These are phyloP conservation scores for Lolium multiflorum DNA, from an alignment of 176 grass and related monocot genomes.

Conservation along the genomic window DNA sequence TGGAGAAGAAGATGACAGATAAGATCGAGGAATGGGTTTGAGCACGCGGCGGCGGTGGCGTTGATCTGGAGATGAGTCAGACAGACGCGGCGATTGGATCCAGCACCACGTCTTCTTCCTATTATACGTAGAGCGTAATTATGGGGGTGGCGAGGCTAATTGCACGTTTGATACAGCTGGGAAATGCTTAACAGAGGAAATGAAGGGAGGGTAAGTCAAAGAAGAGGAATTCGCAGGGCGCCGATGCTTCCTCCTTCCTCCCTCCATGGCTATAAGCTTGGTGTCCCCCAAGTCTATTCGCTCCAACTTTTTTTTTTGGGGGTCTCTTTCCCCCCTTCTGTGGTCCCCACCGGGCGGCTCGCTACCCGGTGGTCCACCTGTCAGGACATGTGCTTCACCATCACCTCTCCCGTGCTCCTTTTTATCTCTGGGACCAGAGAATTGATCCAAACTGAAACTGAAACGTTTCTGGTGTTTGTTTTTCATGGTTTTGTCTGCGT, in stretches of 20 bases:
- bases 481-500: neutral
- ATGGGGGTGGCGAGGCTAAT: neutral
- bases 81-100: neutral
- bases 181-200: neutral
- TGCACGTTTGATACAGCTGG: neutral
- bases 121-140: neutral
- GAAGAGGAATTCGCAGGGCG: no score
- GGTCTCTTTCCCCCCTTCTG: neutral
- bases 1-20: neutral
- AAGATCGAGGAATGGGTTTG: neutral
- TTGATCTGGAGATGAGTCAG: neutral
- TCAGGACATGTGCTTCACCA: neutral
- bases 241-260: neutral
- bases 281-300: neutral
- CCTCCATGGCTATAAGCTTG: neutral
- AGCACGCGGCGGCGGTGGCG: no score
- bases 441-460: constrained; percentile 13
- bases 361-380: neutral
- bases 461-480: neutral
- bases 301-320: no score
- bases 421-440: neutral
- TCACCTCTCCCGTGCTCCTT: neutral
- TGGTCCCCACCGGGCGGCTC: neutral
- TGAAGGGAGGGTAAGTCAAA: neutral
- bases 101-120: neutral